Evolutionary conservation across 306 rosid species (phyloP), one percentile per base, ranked within the genome.

Genomic region (Oxytropis ochrocephala): DNA sequence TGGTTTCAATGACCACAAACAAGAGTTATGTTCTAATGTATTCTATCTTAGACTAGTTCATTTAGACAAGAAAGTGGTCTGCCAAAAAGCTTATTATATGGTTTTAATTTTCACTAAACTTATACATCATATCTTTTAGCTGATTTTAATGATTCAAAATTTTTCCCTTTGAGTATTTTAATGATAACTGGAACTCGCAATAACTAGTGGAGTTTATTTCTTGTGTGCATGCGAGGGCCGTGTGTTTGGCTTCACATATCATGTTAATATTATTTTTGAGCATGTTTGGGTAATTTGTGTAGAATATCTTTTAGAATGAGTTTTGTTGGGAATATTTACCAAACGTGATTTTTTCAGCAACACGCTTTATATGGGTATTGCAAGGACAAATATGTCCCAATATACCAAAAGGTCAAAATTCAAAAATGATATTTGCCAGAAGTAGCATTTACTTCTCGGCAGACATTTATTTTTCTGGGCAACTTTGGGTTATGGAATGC

Each of bases 131-230:
- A 30, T 58, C 38, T 49, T 33, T 73, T 60, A 21, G 76, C 51
- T 65, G 62, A 49, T 52, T 51, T 75, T 30, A 38, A 42, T 52
- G 10, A 7, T 47, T 27, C 44, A 39, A 58, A 33, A 3, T 5
- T 51, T 30, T 32, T 57, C 7, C 11, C 67, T 54, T 76, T 35
- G 48, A 14, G 54, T 67, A 21, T 32, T 52, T 63, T 69, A 17
- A 19, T 82, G 33, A 16, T 48, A 29, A 53, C 67, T 78, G 67
- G 70, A 41, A 38, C 49, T 62, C 42, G 18, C 33, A 73, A 70
- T 69, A 51, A 27, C 27, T 69, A 48, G 47, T 29, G 68, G 29
- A 52, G 44, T 51, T 35, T 74, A 21, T 57, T 27, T 77, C 56
- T 64, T 1, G 21, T 19, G 52, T 47, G 4, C 13, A 33, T 64